Conservation (phyloP, 176 grass and related monocot genomes). For the Oryza nivara region DNA sequence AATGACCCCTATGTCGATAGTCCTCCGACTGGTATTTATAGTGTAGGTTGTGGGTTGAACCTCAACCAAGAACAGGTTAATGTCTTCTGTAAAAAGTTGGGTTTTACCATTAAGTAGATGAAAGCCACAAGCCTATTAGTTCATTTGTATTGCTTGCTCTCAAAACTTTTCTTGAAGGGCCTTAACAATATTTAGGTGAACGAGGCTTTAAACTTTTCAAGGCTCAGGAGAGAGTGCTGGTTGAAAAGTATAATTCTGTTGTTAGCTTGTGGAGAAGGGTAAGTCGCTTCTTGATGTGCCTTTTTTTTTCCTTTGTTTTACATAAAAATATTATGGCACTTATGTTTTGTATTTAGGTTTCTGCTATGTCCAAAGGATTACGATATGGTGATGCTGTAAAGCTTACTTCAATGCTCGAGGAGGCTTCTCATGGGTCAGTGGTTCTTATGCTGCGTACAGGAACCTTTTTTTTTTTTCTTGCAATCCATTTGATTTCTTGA, state of each 20-base stretch:
- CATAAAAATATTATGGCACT: not conserved
- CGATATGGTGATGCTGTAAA: slow-evolving; percentile 78
- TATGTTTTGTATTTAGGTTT: slow-evolving; percentile 58
- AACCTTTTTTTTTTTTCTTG: not conserved
- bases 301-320: not conserved
- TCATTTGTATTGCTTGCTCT: not conserved
- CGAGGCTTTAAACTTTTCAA: slow-evolving; percentile 85
- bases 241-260: slow-evolving; percentile 94
- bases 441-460: slow-evolving; percentile 22
- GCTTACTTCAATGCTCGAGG: slow-evolving; percentile 80
- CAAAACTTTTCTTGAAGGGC: slow-evolving; percentile 11
- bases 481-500: not conserved
- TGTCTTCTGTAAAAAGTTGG: not conserved
- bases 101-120: not conserved
- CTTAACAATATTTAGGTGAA: slow-evolving; percentile 65
- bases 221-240: slow-evolving; percentile 61
- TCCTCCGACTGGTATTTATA: slow-evolving; percentile 19
- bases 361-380: slow-evolving; percentile 71
- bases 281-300: slow-evolving; percentile 40
- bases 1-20: not conserved
- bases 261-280: slow-evolving; percentile 91
- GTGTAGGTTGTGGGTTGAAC: slow-evolving; percentile 18
- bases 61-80: not conserved
- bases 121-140: not conserved
- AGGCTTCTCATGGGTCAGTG: slow-evolving; percentile 82